A percentile compares a stretch with the other conserved stretches of the same genome.
phyloP scores from a whole-genome alignment of 2,329 filamentous ascomycete species.

The Alternaria sp. region DNA sequence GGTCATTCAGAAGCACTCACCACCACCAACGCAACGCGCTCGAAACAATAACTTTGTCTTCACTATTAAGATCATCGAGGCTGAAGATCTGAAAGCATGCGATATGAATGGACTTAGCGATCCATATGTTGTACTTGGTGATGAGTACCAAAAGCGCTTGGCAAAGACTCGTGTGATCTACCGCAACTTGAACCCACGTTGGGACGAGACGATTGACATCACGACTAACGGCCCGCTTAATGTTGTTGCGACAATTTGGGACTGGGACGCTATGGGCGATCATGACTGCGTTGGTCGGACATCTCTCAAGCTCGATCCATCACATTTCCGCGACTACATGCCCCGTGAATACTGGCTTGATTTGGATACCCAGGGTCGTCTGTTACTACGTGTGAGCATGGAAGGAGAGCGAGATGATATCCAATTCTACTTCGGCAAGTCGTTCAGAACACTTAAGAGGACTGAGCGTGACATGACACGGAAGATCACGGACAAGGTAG shows the following conservation, averaged over 20 bases:
- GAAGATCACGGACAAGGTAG: slow-evolving; percentile 95
- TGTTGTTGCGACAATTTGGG: slow-evolving; percentile 96
- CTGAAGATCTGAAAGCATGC: slow-evolving; percentile 97
- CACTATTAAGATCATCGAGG: slow-evolving; percentile 98
- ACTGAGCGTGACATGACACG: slow-evolving; percentile 98
- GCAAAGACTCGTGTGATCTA: slow-evolving; percentile 94
- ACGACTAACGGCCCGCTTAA: slow-evolving; percentile 91
- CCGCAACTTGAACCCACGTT: slow-evolving; percentile 88
- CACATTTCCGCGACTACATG: slow-evolving; percentile 94
- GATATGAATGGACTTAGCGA: slow-evolving; percentile 94
- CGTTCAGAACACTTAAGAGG: slow-evolving; percentile 92
- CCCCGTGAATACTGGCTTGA: slow-evolving; percentile 98
- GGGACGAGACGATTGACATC: slow-evolving; percentile 97
- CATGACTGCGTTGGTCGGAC: slow-evolving; percentile 97
- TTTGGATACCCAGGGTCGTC: slow-evolving; percentile 89
- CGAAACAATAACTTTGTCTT: slow-evolving; percentile 92
- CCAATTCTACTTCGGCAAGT: slow-evolving; percentile 97
- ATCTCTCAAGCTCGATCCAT: slow-evolving; percentile 97
- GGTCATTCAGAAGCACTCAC: slow-evolving; percentile 77
- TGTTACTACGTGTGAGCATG: slow-evolving; percentile 95
- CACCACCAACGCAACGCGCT: slow-evolving; percentile 72
- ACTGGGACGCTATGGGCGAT: slow-evolving; percentile 96
- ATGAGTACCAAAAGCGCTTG: slow-evolving; percentile 96
- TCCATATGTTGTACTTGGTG: slow-evolving; percentile 94
- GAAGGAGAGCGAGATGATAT: slow-evolving; percentile 98